These are phyloP conservation scores for Echeveria elegans DNA, from an alignment of 164 flowering plant genomes.

Conservation along the genomic window DNA sequence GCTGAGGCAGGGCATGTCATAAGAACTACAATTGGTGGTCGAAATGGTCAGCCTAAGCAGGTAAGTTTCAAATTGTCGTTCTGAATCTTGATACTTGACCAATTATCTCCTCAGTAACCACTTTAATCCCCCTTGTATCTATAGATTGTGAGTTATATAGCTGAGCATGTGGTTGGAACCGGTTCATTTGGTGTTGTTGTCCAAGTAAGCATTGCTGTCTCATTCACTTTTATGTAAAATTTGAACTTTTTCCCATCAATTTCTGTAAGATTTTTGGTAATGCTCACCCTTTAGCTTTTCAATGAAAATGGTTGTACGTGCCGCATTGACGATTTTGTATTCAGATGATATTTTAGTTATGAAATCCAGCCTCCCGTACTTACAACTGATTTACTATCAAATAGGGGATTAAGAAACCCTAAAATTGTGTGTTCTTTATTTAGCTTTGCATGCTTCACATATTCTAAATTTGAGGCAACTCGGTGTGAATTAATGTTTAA, in stretches of 20 bases:
- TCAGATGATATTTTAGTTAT: neutral
- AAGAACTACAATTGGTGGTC: slow-evolving; percentile 72
- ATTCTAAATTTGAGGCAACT: too few relatives aligned
- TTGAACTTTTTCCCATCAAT: neutral
- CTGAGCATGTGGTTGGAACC: slow-evolving; percentile 95
- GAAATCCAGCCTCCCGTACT: neutral
- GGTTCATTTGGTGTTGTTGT: slow-evolving; percentile 95
- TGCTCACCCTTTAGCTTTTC: neutral
- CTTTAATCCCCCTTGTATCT: slow-evolving; percentile 13
- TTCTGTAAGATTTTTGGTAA: neutral
- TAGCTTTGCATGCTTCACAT: too few relatives aligned
- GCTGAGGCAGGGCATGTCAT: slow-evolving; percentile 85
- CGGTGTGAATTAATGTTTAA: neutral
- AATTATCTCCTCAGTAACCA: slow-evolving; percentile 1
- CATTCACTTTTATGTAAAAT: neutral
- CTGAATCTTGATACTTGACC: neutral
- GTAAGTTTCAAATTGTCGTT: slow-evolving; percentile 24
- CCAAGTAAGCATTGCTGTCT: slow-evolving; percentile 42
- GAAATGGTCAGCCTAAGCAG: slow-evolving; percentile 86
- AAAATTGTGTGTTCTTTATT: too few relatives aligned
- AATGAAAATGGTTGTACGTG: too few relatives aligned
- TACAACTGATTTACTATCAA: too few relatives aligned
- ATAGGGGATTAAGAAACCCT: too few relatives aligned
- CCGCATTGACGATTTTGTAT: neutral
- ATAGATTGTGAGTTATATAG: slow-evolving; percentile 76